These are phyloP conservation scores for Takashimella koratensis DNA, from an alignment of 1,284 basidiomycete species.

Conservation along the genomic window DNA sequence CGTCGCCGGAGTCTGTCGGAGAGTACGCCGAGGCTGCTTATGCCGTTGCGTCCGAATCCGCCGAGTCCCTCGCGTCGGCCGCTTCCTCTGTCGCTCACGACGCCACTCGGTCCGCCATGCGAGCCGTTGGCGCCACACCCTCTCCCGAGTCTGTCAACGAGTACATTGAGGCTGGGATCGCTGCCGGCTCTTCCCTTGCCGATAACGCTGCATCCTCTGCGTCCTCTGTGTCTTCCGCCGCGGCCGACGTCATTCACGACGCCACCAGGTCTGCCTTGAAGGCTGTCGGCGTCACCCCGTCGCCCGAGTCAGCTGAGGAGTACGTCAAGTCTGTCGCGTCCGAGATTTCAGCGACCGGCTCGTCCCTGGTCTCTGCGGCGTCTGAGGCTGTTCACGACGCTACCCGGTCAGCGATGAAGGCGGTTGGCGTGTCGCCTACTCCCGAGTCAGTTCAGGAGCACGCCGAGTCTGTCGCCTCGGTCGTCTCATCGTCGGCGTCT, in stretches of 20 bases:
- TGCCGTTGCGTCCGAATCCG: constrained; percentile 8
- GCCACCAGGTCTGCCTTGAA: constrained; percentile 16
- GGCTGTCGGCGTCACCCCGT: constrained; percentile 15
- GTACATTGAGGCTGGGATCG: constrained; percentile 7
- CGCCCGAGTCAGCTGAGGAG: constrained; percentile 10
- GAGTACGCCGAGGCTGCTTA: constrained; percentile 14
- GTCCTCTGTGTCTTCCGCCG: neutral
- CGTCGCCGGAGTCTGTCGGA: constrained; percentile 15
- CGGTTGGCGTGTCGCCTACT: constrained; percentile 25
- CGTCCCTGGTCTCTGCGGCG: constrained; percentile 12
- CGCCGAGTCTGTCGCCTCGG: constrained; percentile 17
- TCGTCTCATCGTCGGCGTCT: constrained; percentile 9
- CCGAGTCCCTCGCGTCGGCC: constrained; percentile 1
- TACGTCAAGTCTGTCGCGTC: constrained; percentile 9
- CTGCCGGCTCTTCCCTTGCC: neutral
- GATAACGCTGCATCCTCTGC: constrained; percentile 1
- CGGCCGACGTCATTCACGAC: constrained; percentile 6
- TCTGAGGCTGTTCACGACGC: constrained; percentile 21
- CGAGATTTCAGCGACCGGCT: constrained; percentile 5
- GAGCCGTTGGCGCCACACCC: constrained; percentile 21
- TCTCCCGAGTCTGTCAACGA: constrained; percentile 23
- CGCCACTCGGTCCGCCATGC: constrained; percentile 13
- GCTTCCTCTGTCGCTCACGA: constrained; percentile 11
- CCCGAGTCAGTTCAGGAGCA: constrained; percentile 21
- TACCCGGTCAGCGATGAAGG: constrained; percentile 23